Evolutionary conservation across 164 flowering plant species (phyloP), one percentile per base, ranked within the genome.

Genomic region (Annona cherimola): DNA sequence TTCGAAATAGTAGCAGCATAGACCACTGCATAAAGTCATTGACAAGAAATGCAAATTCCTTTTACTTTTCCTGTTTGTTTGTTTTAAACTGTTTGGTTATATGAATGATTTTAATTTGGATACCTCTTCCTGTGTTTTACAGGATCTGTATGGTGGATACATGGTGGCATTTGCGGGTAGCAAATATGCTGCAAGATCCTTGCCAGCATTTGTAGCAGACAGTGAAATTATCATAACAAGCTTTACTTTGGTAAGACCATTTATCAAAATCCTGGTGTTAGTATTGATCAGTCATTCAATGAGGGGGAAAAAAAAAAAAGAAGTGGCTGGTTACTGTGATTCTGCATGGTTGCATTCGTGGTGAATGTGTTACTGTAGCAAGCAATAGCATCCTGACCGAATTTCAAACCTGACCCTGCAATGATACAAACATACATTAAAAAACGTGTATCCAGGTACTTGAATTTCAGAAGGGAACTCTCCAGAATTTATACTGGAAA

Each of bases 121-220:
- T 3, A 45, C 35, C 42, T 69, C 62, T 61, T 61, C 5, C 8
- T 61, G 63, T 19, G 63, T 3, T 62, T 71, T 75, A 26, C 87
- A 93, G 97, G 89, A 79, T 50, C 35, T 71, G 59, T 70, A 63
- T 76, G 93, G 91, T 70, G 95, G 98, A 2, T 87, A 90, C 81
- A 93, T 95, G 99, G 99, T 93, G 41, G 99, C 98, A 78, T 95
- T 95, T 88, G 98, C 99, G 14, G 99, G 99, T 54, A 81, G 90
- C 66, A 93, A 89, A 74, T 95, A 93, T 79, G 99, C 99, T 74
- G 99, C 99, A 45, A 82, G 95, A 73, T 93, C 99, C 42, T 72
- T 54, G 1, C 86, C 92, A 73, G 86, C 89, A 67, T 93, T 95
- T 78, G 97, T 91, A 79, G 94, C 98, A 66, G 88, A 93, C 72